Evolutionary conservation across 2,329 filamentous ascomycete species (phyloP).

Genomic region (Ceratocystis lukuohia): DNA sequence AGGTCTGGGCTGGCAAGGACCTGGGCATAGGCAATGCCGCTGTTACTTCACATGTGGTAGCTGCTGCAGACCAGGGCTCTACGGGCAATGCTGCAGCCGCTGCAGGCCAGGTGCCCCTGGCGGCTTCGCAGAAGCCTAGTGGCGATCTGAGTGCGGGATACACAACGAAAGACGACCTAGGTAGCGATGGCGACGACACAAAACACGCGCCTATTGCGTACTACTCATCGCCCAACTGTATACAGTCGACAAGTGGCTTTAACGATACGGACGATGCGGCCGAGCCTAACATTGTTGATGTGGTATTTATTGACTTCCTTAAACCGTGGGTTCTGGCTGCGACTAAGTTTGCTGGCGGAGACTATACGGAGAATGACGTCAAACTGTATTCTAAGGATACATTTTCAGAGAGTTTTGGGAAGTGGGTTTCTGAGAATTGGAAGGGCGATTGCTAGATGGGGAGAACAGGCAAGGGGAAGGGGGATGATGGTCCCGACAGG

Average conservation of each 20-base stretch:
- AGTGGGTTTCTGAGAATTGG: slow-evolving; percentile 50
- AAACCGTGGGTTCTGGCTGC: slow-evolving; percentile 68
- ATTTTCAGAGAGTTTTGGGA: slow-evolving; percentile 41
- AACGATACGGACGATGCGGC: slow-evolving; percentile 30
- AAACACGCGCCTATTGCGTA: slow-evolving; percentile 62
- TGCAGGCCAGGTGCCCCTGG: slow-evolving; percentile 6
- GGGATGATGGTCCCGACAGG: background rate
- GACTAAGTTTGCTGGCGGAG: slow-evolving; percentile 46
- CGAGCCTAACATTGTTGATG: slow-evolving; percentile 60
- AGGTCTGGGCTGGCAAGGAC: slow-evolving; percentile 28
- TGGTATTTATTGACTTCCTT: slow-evolving; percentile 88
- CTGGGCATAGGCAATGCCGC: background rate
- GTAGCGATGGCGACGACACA: slow-evolving; percentile 79
- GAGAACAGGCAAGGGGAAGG: background rate
- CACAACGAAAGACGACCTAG: slow-evolving; percentile 75
- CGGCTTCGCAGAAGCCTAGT: slow-evolving; percentile 21
- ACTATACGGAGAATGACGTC: slow-evolving; percentile 37
- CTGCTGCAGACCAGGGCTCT: background rate
- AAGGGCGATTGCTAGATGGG: slow-evolving; percentile 31
- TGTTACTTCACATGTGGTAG: background rate
- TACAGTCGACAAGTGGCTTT: slow-evolving; percentile 57
- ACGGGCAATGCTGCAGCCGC: background rate
- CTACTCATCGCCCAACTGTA: slow-evolving; percentile 69
- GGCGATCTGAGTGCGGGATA: slow-evolving; percentile 54
- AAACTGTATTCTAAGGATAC: slow-evolving; percentile 39